Conservation (phyloP, 2,329 filamentous ascomycete species). For the Berkeleyomyces rouxiae region DNA sequence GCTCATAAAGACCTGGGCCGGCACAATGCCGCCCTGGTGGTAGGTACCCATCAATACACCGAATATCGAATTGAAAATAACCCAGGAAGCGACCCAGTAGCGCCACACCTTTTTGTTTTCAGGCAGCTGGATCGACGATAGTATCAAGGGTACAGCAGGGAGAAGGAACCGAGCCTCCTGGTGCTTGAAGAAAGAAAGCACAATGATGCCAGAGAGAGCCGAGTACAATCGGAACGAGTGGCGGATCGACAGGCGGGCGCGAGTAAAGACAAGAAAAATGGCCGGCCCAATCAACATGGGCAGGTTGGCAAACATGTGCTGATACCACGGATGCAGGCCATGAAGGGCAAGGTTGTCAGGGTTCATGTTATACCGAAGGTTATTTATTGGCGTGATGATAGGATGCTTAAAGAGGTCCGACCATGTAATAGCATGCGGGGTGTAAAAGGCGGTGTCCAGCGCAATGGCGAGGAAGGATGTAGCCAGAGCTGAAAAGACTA, state of each 20-base stretch:
- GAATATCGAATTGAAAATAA: conserved; percentile 50
- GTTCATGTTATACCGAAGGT: conserved; percentile 57
- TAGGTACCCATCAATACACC: conserved; percentile 65
- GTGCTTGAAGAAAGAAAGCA: conserved; percentile 60
- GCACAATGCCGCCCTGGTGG: conserved; percentile 64
- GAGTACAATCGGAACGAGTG: conserved; percentile 49
- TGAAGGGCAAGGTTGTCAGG: conserved; percentile 56
- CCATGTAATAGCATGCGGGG: conserved; percentile 44
- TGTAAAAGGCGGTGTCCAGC: conserved; percentile 76
- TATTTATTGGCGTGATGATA: conserved; percentile 62
- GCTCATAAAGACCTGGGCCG: conserved; percentile 58
- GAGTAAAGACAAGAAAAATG: conserved; percentile 40
- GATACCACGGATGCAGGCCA: conserved; percentile 63
- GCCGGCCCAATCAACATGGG: conserved; percentile 56
- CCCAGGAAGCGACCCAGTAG: conserved; percentile 46
- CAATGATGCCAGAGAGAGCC: conserved; percentile 53
- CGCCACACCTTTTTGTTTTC: conserved; percentile 31
- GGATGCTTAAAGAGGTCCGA: conserved; percentile 45
- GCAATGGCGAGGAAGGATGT: conserved; percentile 59
- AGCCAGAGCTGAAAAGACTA: conserved; percentile 46
- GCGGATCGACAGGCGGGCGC: conserved; percentile 40
- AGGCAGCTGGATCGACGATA: conserved; percentile 56
- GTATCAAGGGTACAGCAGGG: conserved; percentile 57
- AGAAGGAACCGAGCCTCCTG: conserved; percentile 68
- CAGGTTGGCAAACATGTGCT: conserved; percentile 58